Percentiles rank a stretch among this genome's conserved stretches.
These are phyloP conservation scores for Claviceps citrina DNA, from an alignment of 2,329 filamentous ascomycete species.

Conservation along the genomic window DNA sequence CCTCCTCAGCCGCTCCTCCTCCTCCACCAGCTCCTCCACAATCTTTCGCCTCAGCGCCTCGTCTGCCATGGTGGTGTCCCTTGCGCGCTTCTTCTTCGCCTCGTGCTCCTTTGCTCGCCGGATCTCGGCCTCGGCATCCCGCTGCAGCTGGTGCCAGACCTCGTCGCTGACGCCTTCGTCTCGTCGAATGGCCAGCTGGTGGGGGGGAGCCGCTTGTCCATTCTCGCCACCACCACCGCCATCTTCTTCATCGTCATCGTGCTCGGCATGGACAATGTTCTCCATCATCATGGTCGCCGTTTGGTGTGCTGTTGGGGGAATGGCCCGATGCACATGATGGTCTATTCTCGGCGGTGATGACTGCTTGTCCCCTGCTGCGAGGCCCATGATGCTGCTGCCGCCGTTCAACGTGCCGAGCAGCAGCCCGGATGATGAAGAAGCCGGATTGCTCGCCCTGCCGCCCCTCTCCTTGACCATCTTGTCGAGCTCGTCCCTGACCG, in stretches of 20 bases:
- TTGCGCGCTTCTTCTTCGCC: constrained; percentile 17
- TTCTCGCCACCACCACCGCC: too few relatives aligned
- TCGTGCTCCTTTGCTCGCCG: constrained; percentile 23
- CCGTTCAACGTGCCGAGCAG: too few relatives aligned
- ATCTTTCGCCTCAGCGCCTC: constrained; percentile 22
- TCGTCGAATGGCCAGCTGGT: too few relatives aligned
- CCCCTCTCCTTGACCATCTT: neutral
- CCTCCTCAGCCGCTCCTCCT: constrained; percentile 23
- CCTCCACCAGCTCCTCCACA: constrained; percentile 20
- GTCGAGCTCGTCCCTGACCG: neutral
- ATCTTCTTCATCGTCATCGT: constrained; percentile 3
- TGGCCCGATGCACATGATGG: too few relatives aligned
- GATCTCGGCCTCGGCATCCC: constrained; percentile 26
- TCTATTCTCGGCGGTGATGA: too few relatives aligned
- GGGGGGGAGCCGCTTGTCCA: too few relatives aligned
- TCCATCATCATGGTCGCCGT: too few relatives aligned
- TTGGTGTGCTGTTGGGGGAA: too few relatives aligned
- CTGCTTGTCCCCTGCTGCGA: too few relatives aligned
- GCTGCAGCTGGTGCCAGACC: constrained; percentile 45
- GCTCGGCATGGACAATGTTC: too few relatives aligned
- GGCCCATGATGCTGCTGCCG: too few relatives aligned
- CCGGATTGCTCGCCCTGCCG: neutral
- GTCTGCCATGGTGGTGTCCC: constrained; percentile 6
- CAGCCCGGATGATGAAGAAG: too few relatives aligned
- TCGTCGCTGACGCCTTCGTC: constrained; percentile 45